Evolutionary conservation across 805 yeast species (phyloP).

Genomic region (Jamesozyma rosinii): DNA sequence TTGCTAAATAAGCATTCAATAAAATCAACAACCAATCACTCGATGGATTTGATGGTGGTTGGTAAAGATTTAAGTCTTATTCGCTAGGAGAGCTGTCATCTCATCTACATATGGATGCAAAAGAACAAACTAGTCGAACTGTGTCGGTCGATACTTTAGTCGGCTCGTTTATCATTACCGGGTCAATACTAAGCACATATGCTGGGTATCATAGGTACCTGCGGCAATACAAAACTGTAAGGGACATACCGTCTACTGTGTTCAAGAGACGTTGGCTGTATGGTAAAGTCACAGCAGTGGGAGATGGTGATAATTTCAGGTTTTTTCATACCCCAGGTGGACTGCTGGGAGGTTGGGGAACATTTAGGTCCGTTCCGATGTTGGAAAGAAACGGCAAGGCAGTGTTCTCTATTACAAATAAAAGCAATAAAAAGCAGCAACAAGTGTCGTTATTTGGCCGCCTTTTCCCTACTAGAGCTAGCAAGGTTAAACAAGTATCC

Average conservation of each 20-base stretch:
- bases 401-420: neutral
- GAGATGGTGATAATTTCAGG: constrained; percentile 93
- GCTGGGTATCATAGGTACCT: constrained; percentile 38
- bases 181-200: constrained; percentile 36
- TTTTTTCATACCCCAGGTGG: constrained; percentile 95
- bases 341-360: constrained; percentile 79
- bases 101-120: neutral
- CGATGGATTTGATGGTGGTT: too few species aligned
- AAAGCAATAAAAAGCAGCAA: neutral
- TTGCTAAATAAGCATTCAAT: too few species aligned
- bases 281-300: constrained; percentile 83
- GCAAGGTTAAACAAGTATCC: constrained; percentile 6
- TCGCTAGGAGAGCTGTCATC: too few species aligned
- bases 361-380: constrained; percentile 64
- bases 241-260: constrained; percentile 40
- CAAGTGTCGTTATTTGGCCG: neutral
- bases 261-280: constrained; percentile 39
- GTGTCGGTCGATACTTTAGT: neutral
- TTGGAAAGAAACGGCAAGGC: constrained; percentile 19
- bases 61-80: too few species aligned
- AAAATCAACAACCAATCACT: too few species aligned
- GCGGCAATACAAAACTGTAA: constrained; percentile 42
- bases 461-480: neutral
- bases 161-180: constrained; percentile 19
- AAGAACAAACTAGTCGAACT: neutral